These are phyloP conservation scores for Myotisia sp. DNA, from an alignment of 2,329 filamentous ascomycete genomes.

Conservation along the genomic window DNA sequence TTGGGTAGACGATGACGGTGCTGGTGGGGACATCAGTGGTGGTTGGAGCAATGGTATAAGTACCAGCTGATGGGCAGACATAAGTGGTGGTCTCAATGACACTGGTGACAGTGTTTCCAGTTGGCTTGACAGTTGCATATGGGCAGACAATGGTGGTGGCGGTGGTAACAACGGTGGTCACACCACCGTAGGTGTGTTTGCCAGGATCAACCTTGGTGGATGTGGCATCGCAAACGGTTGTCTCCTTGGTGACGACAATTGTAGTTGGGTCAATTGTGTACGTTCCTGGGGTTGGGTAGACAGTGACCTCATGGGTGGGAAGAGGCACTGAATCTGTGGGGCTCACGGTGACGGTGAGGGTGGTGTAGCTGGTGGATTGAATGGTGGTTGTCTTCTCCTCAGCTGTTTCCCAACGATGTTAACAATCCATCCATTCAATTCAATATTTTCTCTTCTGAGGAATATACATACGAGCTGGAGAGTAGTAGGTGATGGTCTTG, in stretches of 20 bases:
- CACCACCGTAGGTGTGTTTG: slow-evolving; percentile 55
- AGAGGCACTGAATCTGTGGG: slow-evolving; percentile 18
- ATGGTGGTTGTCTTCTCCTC: slow-evolving; percentile 21
- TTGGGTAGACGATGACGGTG: slow-evolving; percentile 48
- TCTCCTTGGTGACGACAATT: slow-evolving; percentile 50
- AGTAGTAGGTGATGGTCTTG: slow-evolving; percentile 57
- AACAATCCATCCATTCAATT: too few relatives aligned
- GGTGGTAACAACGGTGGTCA: slow-evolving; percentile 54
- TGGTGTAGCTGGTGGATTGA: slow-evolving; percentile 26
- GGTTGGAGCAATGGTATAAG: slow-evolving; percentile 58
- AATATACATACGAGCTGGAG: slow-evolving; percentile 44
- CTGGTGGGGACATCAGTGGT: slow-evolving; percentile 44
- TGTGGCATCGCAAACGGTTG: slow-evolving; percentile 51
- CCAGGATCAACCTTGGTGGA: slow-evolving; percentile 49
- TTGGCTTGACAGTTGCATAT: slow-evolving; percentile 50
- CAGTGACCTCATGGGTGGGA: slow-evolving; percentile 37
- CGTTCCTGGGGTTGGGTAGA: slow-evolving; percentile 51
- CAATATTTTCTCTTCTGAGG: too few relatives aligned
- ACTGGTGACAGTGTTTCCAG: slow-evolving; percentile 46
- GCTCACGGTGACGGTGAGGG: slow-evolving; percentile 22
- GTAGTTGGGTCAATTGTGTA: slow-evolving; percentile 67
- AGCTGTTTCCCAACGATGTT: too few relatives aligned
- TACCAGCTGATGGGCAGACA: slow-evolving; percentile 58
- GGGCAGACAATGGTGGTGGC: slow-evolving; percentile 57
- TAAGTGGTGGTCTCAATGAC: slow-evolving; percentile 56